Percentiles rank a stretch among this genome's conserved stretches.
Conservation (phyloP, 306 rosid genomes). For the Gastrolobium villosum region DNA sequence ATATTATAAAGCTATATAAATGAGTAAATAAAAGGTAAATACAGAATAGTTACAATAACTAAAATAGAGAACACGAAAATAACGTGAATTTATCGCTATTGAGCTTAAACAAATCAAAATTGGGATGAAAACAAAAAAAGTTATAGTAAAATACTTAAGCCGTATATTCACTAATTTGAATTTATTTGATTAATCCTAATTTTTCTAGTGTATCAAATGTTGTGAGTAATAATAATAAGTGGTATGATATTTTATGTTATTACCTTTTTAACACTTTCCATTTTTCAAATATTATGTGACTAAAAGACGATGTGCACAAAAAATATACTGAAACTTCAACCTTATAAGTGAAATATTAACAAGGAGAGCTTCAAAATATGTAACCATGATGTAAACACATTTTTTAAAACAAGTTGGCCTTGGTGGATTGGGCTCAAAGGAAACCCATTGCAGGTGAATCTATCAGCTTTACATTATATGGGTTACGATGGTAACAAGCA, state of each 20-base stretch:
- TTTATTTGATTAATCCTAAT: no score
- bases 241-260: not conserved
- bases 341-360: not conserved
- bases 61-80: no score
- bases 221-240: not conserved
- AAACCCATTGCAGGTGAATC: not conserved
- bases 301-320: not conserved
- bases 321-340: not conserved
- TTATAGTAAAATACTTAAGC: no score
- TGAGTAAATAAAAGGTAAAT: no score
- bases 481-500: not conserved
- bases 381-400: no score
- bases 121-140: no score
- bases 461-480: not conserved
- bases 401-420: not conserved
- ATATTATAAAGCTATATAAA: no score
- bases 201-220: no score
- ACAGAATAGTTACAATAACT: no score
- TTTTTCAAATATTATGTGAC: not conserved
- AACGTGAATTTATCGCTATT: not conserved
- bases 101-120: not conserved
- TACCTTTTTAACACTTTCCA: not conserved
- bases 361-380: not conserved
- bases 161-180: not conserved
- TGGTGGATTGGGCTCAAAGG: not conserved